phyloP scores from a whole-genome alignment of 2,329 filamentous ascomycete species.

The Orbilia ellipsospora region DNA sequence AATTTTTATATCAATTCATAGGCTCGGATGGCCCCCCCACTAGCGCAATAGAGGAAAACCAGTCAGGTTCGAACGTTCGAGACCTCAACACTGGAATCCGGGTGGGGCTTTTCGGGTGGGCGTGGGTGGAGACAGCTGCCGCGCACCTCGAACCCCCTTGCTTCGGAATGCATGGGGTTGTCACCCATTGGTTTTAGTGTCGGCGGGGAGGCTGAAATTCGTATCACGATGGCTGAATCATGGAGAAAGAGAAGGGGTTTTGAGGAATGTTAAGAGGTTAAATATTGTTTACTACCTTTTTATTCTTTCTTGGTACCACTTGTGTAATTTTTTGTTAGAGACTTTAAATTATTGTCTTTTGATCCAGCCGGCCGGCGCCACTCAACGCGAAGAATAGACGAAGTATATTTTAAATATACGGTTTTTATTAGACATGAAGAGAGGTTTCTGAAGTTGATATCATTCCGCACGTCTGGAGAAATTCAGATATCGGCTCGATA shows the following conservation, averaged over 20 bases:
- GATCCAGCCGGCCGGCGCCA: too few relatives aligned
- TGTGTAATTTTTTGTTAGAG: neutral
- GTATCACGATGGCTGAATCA: neutral
- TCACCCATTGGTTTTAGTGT: neutral
- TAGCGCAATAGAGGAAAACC: neutral
- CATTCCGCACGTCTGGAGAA: too few relatives aligned
- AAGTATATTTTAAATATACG: too few relatives aligned
- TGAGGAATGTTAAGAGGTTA: neutral
- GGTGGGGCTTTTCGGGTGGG: neutral
- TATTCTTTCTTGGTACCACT: neutral
- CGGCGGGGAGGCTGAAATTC: conserved; percentile 5
- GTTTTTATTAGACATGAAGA: too few relatives aligned
- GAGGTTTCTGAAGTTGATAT: too few relatives aligned
- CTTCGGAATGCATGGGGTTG: neutral
- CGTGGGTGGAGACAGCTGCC: neutral
- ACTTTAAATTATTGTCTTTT: too few relatives aligned
- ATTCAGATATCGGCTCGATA: neutral
- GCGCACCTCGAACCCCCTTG: conserved; percentile 4
- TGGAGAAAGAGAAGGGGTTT: neutral
- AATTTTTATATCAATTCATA: too few relatives aligned
- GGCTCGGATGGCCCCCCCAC: too few relatives aligned
- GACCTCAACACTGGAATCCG: conserved; percentile 7
- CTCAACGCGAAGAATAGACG: too few relatives aligned
- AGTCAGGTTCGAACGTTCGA: neutral
- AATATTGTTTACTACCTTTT: neutral